These are phyloP conservation scores for barrel medic (Medicago truncatula) DNA, from an alignment of 306 rosid genomes.

Conservation along the genomic window DNA sequence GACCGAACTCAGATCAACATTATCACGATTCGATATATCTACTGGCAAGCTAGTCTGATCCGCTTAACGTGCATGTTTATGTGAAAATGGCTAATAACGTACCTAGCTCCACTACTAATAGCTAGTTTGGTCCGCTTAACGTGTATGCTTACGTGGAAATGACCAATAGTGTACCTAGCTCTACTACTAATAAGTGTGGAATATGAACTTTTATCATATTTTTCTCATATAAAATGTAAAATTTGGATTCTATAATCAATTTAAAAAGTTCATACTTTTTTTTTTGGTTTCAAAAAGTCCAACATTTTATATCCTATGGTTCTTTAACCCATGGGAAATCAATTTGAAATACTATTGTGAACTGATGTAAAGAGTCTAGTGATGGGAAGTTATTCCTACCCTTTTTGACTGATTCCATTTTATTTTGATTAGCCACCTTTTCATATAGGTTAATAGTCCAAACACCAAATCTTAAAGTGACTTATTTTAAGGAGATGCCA, in stretches of 20 bases:
- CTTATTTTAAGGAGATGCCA: slow-evolving; percentile 43
- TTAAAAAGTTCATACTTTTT: neutral
- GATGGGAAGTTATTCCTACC: neutral
- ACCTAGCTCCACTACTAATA: too few species aligned
- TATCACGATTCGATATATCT: too few species aligned
- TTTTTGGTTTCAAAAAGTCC: neutral
- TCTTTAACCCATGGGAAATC: neutral
- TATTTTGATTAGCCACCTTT: neutral
- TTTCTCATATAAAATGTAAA: neutral
- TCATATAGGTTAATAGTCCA: slow-evolving; percentile 15
- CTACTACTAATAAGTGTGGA: too few species aligned
- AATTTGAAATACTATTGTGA: neutral
- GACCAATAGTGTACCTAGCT: too few species aligned
- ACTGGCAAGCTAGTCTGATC: too few species aligned
- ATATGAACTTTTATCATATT: too few species aligned
- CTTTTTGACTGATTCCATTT: neutral
- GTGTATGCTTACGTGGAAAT: too few species aligned
- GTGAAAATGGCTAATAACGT: too few species aligned
- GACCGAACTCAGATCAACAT: too few species aligned
- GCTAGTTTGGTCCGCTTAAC: too few species aligned
- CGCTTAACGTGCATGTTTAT: too few species aligned
- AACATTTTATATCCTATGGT: neutral
- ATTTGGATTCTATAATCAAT: neutral
- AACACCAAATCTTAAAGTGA: slow-evolving; percentile 22
- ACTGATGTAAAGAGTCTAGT: neutral